Conservation (phyloP, 2,329 filamentous ascomycete genomes). For the Cadophora sp. region DNA sequence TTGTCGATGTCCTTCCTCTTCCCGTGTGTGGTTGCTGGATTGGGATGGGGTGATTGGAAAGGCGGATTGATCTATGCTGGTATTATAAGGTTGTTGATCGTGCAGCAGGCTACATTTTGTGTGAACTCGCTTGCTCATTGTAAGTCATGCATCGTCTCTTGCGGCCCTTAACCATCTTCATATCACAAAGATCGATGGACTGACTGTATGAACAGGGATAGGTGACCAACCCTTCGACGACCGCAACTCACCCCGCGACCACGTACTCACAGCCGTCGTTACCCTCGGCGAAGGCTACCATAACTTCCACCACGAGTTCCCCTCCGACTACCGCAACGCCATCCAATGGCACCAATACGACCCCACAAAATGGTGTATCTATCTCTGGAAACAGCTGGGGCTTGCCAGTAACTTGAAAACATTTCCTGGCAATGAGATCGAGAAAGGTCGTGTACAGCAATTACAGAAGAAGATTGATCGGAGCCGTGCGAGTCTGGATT, state of each 20-base stretch:
- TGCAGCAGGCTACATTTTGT: conserved; percentile 89
- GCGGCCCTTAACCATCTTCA: too few species aligned
- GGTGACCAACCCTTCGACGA: conserved; percentile 90
- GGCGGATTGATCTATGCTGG: conserved; percentile 84
- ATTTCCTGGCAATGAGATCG: conserved; percentile 87
- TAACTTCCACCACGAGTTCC: conserved; percentile 95
- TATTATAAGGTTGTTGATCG: conserved; percentile 83
- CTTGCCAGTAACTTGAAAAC: conserved; percentile 86
- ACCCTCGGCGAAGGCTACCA: conserved; percentile 89
- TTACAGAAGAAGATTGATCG: conserved; percentile 89
- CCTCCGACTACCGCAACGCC: conserved; percentile 90
- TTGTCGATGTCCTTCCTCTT: conserved; percentile 76
- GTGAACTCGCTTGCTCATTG: conserved; percentile 90
- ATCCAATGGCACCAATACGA: conserved; percentile 91
- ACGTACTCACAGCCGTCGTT: conserved; percentile 83
- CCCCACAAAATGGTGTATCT: conserved; percentile 88
- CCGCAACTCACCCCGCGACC: conserved; percentile 86
- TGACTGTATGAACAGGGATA: conserved; percentile 53
- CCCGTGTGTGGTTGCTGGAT: conserved; percentile 74
- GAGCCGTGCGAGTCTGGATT: conserved; percentile 78
- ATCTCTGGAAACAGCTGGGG: conserved; percentile 79
- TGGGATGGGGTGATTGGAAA: conserved; percentile 78
- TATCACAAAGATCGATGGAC: background rate
- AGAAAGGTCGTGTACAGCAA: conserved; percentile 86
- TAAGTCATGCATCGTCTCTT: background rate